phyloP scores from a whole-genome alignment of 2,329 filamentous ascomycete genomes.

The Ceratocystis lukuohia region DNA sequence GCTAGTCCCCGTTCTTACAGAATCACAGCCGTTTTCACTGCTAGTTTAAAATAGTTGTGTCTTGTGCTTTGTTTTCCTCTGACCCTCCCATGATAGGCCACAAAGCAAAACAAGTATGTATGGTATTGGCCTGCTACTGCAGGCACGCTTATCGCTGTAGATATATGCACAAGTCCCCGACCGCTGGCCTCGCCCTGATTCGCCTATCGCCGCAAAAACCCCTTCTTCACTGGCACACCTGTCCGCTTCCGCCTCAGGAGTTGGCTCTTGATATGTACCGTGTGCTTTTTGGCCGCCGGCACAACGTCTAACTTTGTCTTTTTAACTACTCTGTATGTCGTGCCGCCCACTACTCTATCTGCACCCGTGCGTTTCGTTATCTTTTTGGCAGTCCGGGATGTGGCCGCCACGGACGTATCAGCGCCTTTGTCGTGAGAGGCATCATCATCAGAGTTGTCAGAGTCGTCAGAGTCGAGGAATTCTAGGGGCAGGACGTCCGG shows the following conservation, averaged over 20 bases:
- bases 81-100: no score
- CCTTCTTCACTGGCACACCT: constrained; percentile 30
- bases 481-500: constrained; percentile 40
- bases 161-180: not conserved
- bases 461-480: constrained; percentile 39
- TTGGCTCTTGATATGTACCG: constrained; percentile 31
- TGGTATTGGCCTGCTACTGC: no score
- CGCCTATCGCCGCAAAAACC: constrained; percentile 28
- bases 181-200: not conserved
- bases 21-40: no score
- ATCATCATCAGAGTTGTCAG: constrained; percentile 25
- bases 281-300: constrained; percentile 34
- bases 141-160: no score
- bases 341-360: constrained; percentile 39
- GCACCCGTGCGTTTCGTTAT: constrained; percentile 26
- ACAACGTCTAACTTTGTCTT: constrained; percentile 35
- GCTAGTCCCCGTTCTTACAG: no score
- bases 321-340: constrained; percentile 39
- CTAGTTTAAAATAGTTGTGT: no score
- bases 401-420: constrained; percentile 26
- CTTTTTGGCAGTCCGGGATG: not conserved
- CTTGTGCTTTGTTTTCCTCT: no score
- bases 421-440: constrained; percentile 19
- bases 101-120: no score
- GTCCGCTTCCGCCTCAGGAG: constrained; percentile 35